Evolutionary conservation across 2,329 filamentous ascomycete species (phyloP), one percentile per base, ranked within the genome.

Genomic region (Clarireedia paspali): DNA sequence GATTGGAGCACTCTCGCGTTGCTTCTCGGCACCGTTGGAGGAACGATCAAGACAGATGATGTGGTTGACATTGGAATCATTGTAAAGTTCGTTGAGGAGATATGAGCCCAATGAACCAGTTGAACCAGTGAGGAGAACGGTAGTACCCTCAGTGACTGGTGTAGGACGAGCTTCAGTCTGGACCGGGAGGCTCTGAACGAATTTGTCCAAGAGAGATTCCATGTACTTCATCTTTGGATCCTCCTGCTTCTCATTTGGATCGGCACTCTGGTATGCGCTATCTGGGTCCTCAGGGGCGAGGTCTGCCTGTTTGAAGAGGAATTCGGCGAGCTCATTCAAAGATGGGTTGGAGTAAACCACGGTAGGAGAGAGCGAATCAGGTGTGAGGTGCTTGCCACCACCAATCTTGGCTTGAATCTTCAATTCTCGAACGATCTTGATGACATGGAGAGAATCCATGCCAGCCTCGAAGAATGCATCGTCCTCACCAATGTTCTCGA

Each of bases 81-180:
- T 58, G 4, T 70, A 60, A 42, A 75, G 65, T 20, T 64, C 40
- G 53, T 75, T 66, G 6, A 79, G 68, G 40, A 78, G 66, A 60
- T 78, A 77, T 6, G 71, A 74, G 0, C 77, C 77, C 20, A 79
- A 60, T 5, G 72, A 74, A 9, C 77, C 77, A 0, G 77, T 79
- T 3, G 72, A 75, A 15, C 74, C 77, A 0, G 75, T 79, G 23
- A 79, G 62, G 15, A 75, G 60, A 10, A 70, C 56, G 2, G 56
- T 59, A 9, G 34, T 47, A 4, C 36, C 47, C 23, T 46, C 17
- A 6, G 48, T 58, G 5, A 49, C 26, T 26, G 50, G 50, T 20
- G 38, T 23, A 5, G 45, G 46, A 39, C 42, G 47, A 40, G 47
- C 14, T 24, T 49, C 24, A 17, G 17, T 53, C 24, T 49, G 17